Base-by-base conservation (phyloP, 331 rosid genomes). In the Cydonia oblonga region DNA sequence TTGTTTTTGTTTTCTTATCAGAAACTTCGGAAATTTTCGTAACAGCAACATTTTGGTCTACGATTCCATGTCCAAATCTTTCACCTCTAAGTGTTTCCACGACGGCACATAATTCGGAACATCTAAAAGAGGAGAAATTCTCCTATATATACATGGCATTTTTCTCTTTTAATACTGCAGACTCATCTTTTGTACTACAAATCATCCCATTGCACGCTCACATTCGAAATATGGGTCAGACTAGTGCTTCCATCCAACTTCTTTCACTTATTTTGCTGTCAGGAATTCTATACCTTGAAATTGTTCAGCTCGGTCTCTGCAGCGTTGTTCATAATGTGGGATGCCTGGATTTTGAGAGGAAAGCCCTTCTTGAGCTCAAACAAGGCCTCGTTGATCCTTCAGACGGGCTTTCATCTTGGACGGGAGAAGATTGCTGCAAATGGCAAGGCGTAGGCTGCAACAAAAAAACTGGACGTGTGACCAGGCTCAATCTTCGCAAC, bases 351-450 rank as follows among this genome's bases (percentile, higher is more conserved):
- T 3, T 5, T 8, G 69, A 68, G 59, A 76, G 58, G 38, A 70
- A 76, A 76, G 80, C 80, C 9, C 80, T 76, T 64, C 40, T 62
- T 5, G 5, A 54, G 54, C 24, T 76, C 7, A 78, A 72, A 66
- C 57, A 10, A 25, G 65, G 73, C 12, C 22, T 78, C 13, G 1
- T 26, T 3, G 69, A 78, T 66, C 69, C 72, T 23, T 62, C 66
- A 0, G 51, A 3, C 63, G 10, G 66, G 44, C 76, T 76, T 54
- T 63, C 60, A 2, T 76, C 76, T 16, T 76, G 80, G 76, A 28
- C 1, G n/a, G 73, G 77, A 18, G 60, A 65, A 11, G 54, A 78
- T 57, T 78, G 81, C 32, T 78, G 81, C 38, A 53, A 22, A 23
- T 78, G 76, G 79, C n/a, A 22, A 4, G 73, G 68, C 10, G n/a